phyloP scores from a whole-genome alignment of 2,329 filamentous ascomycete genomes.

The Eutypella sp. region DNA sequence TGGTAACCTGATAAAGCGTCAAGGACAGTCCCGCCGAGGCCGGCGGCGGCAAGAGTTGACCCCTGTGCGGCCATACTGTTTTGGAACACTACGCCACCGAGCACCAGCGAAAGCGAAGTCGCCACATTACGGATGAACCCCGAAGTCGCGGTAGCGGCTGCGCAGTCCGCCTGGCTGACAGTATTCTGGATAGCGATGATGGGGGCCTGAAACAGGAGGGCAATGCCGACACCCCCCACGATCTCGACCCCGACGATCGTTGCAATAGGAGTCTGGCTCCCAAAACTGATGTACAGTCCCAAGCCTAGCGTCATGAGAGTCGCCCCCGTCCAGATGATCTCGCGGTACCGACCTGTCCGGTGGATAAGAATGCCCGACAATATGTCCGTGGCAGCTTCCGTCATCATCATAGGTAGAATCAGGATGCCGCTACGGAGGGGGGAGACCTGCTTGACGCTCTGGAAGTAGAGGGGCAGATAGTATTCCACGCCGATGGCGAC shows the following conservation, averaged over 20 bases:
- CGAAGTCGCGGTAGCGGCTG: slow-evolving; percentile 46
- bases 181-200: slow-evolving; percentile 38
- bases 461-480: slow-evolving; percentile 36
- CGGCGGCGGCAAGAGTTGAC: slow-evolving; percentile 14
- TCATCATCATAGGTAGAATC: slow-evolving; percentile 30
- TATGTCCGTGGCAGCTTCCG: slow-evolving; percentile 27
- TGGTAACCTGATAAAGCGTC: slow-evolving; percentile 33
- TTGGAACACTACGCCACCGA: slow-evolving; percentile 44
- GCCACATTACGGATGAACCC: slow-evolving; percentile 44
- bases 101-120: slow-evolving; percentile 42
- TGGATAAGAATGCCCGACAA: slow-evolving; percentile 25
- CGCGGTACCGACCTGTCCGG: slow-evolving; percentile 25
- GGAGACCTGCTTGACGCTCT: slow-evolving; percentile 31
- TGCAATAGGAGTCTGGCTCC: slow-evolving; percentile 19
- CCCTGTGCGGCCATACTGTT: slow-evolving; percentile 21
- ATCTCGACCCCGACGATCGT: slow-evolving; percentile 40
- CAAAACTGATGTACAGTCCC: slow-evolving; percentile 27
- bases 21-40: slow-evolving; percentile 22
- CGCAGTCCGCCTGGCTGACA: slow-evolving; percentile 45
- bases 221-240: slow-evolving; percentile 33
- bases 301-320: slow-evolving; percentile 29
- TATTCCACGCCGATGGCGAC: slow-evolving; percentile 37
- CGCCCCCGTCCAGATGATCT: slow-evolving; percentile 33
- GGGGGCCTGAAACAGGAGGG: slow-evolving; percentile 33
- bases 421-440: slow-evolving; percentile 28